phyloP scores from a whole-genome alignment of 1,284 basidiomycete species.

The Blastosporella zonata region DNA sequence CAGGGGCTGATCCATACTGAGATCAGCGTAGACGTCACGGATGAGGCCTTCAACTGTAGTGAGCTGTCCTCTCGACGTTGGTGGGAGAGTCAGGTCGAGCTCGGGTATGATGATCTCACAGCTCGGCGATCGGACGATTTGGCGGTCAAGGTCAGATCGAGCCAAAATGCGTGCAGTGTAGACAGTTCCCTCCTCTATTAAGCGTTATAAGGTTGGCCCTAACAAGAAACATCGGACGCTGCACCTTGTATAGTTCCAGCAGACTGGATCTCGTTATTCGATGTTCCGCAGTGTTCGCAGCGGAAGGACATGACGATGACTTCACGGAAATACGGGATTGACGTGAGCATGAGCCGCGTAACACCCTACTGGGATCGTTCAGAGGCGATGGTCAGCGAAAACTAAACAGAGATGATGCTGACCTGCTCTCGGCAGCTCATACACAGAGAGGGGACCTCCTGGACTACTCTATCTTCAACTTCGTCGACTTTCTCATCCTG shows the following conservation, averaged over 20 bases:
- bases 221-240: constrained; percentile 25
- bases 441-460: constrained; percentile 90
- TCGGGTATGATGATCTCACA: constrained; percentile 87
- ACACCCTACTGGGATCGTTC: constrained; percentile 58
- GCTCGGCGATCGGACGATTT: constrained; percentile 88
- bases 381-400: constrained; percentile 15
- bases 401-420: constrained; percentile 24
- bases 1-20: constrained; percentile 83
- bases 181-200: constrained; percentile 57
- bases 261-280: constrained; percentile 94
- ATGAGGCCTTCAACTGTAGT: constrained; percentile 96
- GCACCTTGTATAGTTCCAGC: constrained; percentile 86
- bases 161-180: constrained; percentile 85
- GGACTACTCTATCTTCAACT: constrained; percentile 64
- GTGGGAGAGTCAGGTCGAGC: constrained; percentile 88
- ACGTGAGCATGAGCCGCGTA: constrained; percentile 91
- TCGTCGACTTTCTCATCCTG: constrained; percentile 18
- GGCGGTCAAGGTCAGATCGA: constrained; percentile 84
- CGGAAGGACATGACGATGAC: constrained; percentile 96
- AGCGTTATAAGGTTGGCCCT: neutral
- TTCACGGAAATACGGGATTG: constrained; percentile 95
- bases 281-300: constrained; percentile 88
- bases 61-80: constrained; percentile 84
- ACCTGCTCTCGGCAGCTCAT: constrained; percentile 93
- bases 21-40: constrained; percentile 81